A percentile compares a stretch with the other conserved stretches of the same genome.
Conservation (phyloP, 345 rosid species). For the Psidium friedrichsthalianum region DNA sequence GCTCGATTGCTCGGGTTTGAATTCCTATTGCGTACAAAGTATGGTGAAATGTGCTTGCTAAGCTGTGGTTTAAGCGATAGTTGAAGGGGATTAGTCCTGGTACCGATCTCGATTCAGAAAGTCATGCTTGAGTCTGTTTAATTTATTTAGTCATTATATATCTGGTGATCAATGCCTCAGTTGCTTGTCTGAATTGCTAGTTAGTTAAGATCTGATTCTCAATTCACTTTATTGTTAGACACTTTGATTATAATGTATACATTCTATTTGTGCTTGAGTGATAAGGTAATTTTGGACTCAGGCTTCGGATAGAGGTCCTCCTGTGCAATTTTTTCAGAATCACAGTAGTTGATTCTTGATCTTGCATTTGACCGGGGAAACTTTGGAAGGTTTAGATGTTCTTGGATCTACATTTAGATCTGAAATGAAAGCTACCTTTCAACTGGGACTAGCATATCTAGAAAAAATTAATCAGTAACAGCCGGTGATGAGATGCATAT, state of each 20-base stretch:
- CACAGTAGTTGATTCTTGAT: background rate
- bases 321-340: background rate
- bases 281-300: background rate
- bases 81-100: background rate
- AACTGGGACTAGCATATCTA: background rate
- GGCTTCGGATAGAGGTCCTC: background rate
- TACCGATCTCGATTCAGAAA: background rate
- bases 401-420: background rate
- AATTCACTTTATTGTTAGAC: background rate
- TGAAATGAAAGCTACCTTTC: background rate
- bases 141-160: background rate
- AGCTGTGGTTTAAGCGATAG: background rate
- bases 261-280: background rate
- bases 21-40: background rate
- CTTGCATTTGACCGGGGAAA: background rate
- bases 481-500: background rate
- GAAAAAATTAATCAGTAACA: background rate
- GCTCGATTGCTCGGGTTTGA: background rate
- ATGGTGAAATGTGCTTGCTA: background rate
- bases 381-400: background rate
- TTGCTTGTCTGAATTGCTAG: background rate
- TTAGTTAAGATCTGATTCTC: background rate
- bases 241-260: background rate
- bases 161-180: background rate
- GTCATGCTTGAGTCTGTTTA: background rate